Evolutionary conservation across 305 asterid genomes (phyloP).

Genomic region (Lippia alba): DNA sequence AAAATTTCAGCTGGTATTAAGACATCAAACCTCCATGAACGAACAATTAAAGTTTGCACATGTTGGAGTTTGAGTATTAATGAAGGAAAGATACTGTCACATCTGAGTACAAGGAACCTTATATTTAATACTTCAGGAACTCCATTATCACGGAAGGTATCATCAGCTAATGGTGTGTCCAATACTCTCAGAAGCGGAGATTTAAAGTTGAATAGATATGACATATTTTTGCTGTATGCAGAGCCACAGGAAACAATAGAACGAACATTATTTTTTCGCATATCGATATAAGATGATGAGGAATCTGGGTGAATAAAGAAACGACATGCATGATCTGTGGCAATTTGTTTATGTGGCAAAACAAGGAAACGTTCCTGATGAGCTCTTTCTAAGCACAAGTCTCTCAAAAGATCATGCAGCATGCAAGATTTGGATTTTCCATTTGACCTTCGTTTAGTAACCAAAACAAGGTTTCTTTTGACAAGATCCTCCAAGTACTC

Average conservation of each 20-base stretch:
- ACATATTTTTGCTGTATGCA: no score
- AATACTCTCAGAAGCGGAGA: not conserved
- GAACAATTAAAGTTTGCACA: slow-evolving; percentile 6
- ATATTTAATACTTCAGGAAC: not conserved
- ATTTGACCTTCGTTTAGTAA: no score
- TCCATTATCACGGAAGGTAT: no score
- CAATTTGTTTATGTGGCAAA: no score
- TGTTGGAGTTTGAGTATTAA: not conserved
- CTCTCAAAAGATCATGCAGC: not conserved
- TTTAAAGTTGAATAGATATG: not conserved
- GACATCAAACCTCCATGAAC: no score
- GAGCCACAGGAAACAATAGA: not conserved
- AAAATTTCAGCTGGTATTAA: no score
- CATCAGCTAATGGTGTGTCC: not conserved
- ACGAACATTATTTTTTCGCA: not conserved
- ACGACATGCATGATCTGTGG: no score
- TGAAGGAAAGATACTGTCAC: not conserved
- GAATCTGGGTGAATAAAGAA: not conserved
- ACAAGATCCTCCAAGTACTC: no score
- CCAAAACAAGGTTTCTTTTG: no score
- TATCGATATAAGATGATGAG: not conserved
- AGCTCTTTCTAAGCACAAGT: not conserved
- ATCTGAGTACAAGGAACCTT: not conserved
- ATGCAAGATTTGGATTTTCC: no score
- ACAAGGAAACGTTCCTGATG: not conserved